Evolutionary conservation across 768 basidiomycete species (phyloP).

Genomic region (Chalciporus chontae): DNA sequence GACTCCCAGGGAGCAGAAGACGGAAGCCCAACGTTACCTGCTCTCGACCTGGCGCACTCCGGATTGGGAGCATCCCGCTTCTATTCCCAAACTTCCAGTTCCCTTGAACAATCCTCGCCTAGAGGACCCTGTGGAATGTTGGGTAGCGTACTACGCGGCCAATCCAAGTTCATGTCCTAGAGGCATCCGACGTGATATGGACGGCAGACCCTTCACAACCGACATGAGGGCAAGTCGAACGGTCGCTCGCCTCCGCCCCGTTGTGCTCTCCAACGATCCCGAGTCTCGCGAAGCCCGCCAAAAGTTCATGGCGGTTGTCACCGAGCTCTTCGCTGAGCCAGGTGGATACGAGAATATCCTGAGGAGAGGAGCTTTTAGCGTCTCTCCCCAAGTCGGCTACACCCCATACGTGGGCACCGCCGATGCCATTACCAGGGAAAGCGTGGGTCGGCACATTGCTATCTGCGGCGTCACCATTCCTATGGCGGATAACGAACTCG

Average conservation of each 20-base stretch:
- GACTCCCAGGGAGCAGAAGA: constrained; percentile 43
- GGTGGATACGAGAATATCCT: constrained; percentile 40
- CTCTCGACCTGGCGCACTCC: constrained; percentile 45
- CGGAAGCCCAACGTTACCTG: constrained; percentile 40
- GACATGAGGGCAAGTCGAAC: constrained; percentile 46
- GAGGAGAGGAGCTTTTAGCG: constrained; percentile 31
- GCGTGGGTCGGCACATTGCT: constrained; percentile 41
- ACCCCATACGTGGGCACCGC: constrained; percentile 30
- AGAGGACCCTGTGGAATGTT: constrained; percentile 44
- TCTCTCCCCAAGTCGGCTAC: constrained; percentile 33
- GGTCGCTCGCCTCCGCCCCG: constrained; percentile 47
- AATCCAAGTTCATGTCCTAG: constrained; percentile 46
- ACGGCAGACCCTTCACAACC: constrained; percentile 35
- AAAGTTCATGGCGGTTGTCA: constrained; percentile 39
- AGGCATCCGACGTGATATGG: constrained; percentile 41
- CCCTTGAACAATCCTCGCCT: constrained; percentile 41
- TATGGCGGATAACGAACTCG: constrained; percentile 34
- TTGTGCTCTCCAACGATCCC: constrained; percentile 30
- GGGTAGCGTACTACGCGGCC: constrained; percentile 43
- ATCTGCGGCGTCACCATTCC: constrained; percentile 37
- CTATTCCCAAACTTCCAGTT: constrained; percentile 15
- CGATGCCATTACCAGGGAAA: constrained; percentile 30
- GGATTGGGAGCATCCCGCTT: constrained; percentile 27
- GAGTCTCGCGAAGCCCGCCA: constrained; percentile 34
- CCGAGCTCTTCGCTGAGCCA: constrained; percentile 38